Conservation (phyloP, 2,329 filamentous ascomycete species). For the Xylaria sp. region DNA sequence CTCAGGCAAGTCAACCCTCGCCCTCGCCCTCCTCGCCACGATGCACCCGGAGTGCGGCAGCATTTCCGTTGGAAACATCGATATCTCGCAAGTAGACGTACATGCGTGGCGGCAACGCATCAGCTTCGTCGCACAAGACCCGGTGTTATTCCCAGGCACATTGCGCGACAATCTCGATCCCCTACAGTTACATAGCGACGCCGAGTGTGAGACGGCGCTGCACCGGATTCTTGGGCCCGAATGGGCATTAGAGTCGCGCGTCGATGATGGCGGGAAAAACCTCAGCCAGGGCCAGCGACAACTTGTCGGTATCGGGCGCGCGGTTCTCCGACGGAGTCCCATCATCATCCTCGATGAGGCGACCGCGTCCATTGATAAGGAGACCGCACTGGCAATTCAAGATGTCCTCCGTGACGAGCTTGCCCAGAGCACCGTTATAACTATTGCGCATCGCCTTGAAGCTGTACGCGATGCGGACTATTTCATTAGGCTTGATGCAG, state of each 20-base stretch:
- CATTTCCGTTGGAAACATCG: slow-evolving; percentile 65
- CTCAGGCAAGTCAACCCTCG: slow-evolving; percentile 85
- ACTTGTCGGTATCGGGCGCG: slow-evolving; percentile 69
- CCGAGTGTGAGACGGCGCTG: slow-evolving; percentile 63
- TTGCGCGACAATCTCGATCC: slow-evolving; percentile 76
- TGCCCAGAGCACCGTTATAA: slow-evolving; percentile 68
- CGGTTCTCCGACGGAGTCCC: slow-evolving; percentile 68
- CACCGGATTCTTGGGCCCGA: slow-evolving; percentile 66
- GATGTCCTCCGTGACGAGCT: slow-evolving; percentile 67
- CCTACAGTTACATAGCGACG: slow-evolving; percentile 66
- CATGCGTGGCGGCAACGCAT: slow-evolving; percentile 67
- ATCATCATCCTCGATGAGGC: slow-evolving; percentile 74
- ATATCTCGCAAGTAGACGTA: slow-evolving; percentile 65
- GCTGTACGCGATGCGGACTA: slow-evolving; percentile 70
- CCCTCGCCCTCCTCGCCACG: slow-evolving; percentile 68
- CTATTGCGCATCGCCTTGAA: slow-evolving; percentile 73
- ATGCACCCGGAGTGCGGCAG: slow-evolving; percentile 62
- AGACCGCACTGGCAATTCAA: slow-evolving; percentile 69
- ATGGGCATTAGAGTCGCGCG: slow-evolving; percentile 61
- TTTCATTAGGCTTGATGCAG: slow-evolving; percentile 64
- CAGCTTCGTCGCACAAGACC: slow-evolving; percentile 73
- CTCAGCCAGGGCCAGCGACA: slow-evolving; percentile 72
- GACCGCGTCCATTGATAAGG: slow-evolving; percentile 70
- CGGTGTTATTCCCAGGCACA: slow-evolving; percentile 69
- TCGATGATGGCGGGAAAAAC: slow-evolving; percentile 71